Percentiles rank a stretch among this genome's conserved stretches.
Conservation (phyloP, 345 rosid species). For the Pelargonium nanum region DNA sequence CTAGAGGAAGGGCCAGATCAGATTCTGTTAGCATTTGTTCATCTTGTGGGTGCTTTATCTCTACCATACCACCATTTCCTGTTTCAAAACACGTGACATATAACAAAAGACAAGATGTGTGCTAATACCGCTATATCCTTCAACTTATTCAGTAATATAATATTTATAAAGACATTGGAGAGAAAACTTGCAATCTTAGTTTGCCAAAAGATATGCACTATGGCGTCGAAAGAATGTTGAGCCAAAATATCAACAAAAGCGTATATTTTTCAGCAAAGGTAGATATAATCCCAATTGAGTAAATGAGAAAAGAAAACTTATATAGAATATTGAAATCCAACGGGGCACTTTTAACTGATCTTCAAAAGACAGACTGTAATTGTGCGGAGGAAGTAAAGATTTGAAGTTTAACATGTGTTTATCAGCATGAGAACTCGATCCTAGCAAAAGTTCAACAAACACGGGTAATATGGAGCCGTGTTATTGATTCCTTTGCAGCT, state of each 20-base stretch:
- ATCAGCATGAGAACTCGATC: not conserved
- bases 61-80: slow-evolving; percentile 50
- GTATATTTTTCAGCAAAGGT: not conserved
- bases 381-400: not conserved
- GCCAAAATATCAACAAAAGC: not conserved
- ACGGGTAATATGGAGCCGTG: not conserved
- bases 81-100: slow-evolving; percentile 11
- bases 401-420: not conserved
- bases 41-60: slow-evolving; percentile 27
- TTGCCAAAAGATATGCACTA: not conserved
- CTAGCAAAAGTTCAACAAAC: not conserved
- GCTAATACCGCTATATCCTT: not conserved
- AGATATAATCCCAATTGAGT: not conserved
- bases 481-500: not conserved
- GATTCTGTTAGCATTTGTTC: slow-evolving; percentile 41
- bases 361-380: not conserved
- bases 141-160: not conserved
- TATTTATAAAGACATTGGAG: slow-evolving; percentile 6
- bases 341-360: not conserved
- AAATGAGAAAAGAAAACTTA: not conserved
- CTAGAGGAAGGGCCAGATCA: slow-evolving; percentile 58
- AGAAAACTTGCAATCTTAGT: not conserved
- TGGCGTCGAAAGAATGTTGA: not conserved
- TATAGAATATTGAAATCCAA: not conserved
- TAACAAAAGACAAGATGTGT: not conserved